These are phyloP conservation scores for Ulota crispa DNA, from an alignment of 225 moss, liverwort and hornwort species.

Conservation along the genomic window DNA sequence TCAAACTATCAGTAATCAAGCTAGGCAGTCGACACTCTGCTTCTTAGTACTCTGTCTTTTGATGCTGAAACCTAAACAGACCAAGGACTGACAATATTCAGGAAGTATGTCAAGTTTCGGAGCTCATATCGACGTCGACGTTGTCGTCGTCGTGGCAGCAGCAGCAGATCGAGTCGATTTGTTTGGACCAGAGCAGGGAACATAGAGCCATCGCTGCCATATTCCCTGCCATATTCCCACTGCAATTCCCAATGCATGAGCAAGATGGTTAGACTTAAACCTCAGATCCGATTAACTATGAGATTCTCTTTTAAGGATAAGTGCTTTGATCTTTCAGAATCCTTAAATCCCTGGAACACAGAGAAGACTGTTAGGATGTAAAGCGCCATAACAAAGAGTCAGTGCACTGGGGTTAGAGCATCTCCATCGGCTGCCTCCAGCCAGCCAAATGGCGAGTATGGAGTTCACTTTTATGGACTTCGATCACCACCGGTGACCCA, in stretches of 20 bases:
- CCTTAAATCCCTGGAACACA: not conserved
- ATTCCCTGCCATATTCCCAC: not conserved
- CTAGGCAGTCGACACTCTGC: not conserved
- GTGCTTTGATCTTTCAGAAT: not conserved
- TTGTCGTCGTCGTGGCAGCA: too few relatives aligned
- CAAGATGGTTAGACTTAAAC: not conserved
- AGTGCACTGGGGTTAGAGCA: not conserved
- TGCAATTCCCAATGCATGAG: not conserved
- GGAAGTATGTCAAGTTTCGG: not conserved
- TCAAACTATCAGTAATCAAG: not conserved
- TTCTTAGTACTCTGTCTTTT: not conserved
- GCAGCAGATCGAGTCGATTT: not conserved
- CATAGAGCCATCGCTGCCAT: too few relatives aligned
- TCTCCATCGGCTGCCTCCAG: too few relatives aligned
- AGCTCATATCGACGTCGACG: not conserved
- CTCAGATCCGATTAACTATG: not conserved
- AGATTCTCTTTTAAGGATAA: not conserved
- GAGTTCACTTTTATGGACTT: too few relatives aligned
- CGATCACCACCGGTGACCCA: too few relatives aligned
- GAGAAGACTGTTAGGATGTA: too few relatives aligned
- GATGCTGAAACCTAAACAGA: constrained; percentile 8
- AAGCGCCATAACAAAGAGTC: not conserved
- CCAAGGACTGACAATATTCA: not conserved
- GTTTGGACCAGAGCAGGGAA: not conserved
- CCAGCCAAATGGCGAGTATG: too few relatives aligned